Evolutionary conservation across 805 yeast species (phyloP), one percentile per base, ranked within the genome.

Genomic region (Yarrowia osloensis): DNA sequence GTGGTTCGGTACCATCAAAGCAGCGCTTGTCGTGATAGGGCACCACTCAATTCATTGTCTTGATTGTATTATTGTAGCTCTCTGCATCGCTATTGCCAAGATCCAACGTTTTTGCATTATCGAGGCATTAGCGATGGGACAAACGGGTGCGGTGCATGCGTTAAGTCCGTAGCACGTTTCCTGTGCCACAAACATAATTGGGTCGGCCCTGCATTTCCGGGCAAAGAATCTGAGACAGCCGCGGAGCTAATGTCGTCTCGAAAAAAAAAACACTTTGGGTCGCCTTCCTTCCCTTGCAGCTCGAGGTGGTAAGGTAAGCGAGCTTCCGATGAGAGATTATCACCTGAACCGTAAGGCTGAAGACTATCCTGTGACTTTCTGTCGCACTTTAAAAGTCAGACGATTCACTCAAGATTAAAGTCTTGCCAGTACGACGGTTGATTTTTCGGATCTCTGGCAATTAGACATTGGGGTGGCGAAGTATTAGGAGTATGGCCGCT

Each of bases 161-260:
- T 31, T 35, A 54, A 54, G 44, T 54, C 61, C 44, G 61, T 35
- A n/a, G 44, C 61, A 54, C 61, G 61, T 54, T 54, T 54, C n/a
- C 15, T 11, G 12, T 2, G 2, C 15, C 11, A 21, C 33, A 26
- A 26, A 54, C 61, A 35, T 35, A 4, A 54, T 33, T 52, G 59
- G 59, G 42, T 15, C 55, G 39, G 55, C 55, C 39, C 55, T 50
- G 55, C 55, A 50, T 50, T 50, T 50, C 55, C 55, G 57, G 57
- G 19, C 39, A 21, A 50, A 50, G 15, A n/a, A 49, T 28, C 35
- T 47, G 35, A 47, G 24, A 47, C 54, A 28, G 26, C 39, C 55
- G 24, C 17, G 26, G 55, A 31, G 55, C 37, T 49, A 29, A 49
- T 19, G 21, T 11, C 3, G 15, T 2, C 21, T 2, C 26, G 13